phyloP scores from a whole-genome alignment of 495 filamentous ascomycete genomes.

The Aspergillus steynii region DNA sequence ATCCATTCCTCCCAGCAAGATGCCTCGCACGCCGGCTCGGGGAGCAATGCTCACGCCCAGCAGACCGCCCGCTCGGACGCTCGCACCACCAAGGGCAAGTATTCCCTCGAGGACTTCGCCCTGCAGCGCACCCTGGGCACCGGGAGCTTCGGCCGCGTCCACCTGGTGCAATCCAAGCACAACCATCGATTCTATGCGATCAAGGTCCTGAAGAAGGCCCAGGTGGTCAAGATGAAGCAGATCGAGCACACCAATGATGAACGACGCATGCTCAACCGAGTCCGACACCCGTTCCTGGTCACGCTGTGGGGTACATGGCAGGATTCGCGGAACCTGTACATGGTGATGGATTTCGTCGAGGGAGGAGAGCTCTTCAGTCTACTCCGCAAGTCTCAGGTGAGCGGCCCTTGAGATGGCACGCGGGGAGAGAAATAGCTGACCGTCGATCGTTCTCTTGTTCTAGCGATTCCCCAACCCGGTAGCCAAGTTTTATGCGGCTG shows the following conservation, averaged over 20 bases:
- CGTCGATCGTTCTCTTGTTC: not conserved
- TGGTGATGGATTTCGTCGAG: conserved; percentile 99
- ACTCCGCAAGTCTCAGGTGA: conserved; percentile 92
- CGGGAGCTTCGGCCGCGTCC: conserved; percentile 94
- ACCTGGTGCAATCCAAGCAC: conserved; percentile 94
- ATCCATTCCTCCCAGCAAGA: conserved; percentile 36
- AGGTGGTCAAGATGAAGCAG: conserved; percentile 99
- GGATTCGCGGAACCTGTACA: conserved; percentile 92
- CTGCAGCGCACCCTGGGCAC: conserved; percentile 91
- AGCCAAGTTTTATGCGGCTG: conserved; percentile 97
- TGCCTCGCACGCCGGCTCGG: conserved; percentile 16
- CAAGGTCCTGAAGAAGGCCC: conserved; percentile 96
- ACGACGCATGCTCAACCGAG: conserved; percentile 87
- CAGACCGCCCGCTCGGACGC: conserved; percentile 34
- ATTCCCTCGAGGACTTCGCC: conserved; percentile 83
- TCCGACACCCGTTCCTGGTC: conserved; percentile 95
- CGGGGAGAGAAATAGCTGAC: conserved; percentile 1
- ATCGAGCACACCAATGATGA: conserved; percentile 99
- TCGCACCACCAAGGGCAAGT: conserved; percentile 95
- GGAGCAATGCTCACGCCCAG: conserved; percentile 8
- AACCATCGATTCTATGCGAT: conserved; percentile 97
- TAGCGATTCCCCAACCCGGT: conserved; percentile 98
- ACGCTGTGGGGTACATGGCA: conserved; percentile 99
- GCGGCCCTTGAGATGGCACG: conserved; percentile 25
- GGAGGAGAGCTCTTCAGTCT: conserved; percentile 96